Conservation (phyloP, 108 stramenopile species). For the Cyclotella atomus region DNA sequence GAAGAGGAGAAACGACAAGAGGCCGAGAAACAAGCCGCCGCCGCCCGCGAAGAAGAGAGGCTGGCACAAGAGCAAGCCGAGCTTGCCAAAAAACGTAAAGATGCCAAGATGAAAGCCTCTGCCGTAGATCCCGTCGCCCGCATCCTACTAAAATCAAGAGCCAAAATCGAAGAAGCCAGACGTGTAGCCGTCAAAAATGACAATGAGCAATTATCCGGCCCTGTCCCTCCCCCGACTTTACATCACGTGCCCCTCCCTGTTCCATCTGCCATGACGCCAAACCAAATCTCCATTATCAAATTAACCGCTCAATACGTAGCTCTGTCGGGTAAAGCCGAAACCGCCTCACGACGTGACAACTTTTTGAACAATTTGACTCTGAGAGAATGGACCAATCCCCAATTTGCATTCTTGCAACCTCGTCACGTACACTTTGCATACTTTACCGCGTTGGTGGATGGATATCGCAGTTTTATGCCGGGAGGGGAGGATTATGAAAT, state of each 20-base stretch:
- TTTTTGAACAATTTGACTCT: constrained; percentile 81
- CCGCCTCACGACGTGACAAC: constrained; percentile 46
- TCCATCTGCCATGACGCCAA: constrained; percentile 69
- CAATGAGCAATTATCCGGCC: constrained; percentile 12
- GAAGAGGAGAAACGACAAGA: constrained; percentile 62
- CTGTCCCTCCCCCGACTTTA: constrained; percentile 69
- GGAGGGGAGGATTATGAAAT: constrained; percentile 56
- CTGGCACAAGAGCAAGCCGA: constrained; percentile 29
- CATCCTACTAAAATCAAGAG: constrained; percentile 60
- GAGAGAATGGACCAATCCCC: constrained; percentile 89
- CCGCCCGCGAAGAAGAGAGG: constrained; percentile 46
- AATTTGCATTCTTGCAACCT: constrained; percentile 94
- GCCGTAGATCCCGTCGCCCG: constrained; percentile 82
- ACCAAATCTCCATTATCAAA: constrained; percentile 91
- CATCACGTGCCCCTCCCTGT: constrained; percentile 81
- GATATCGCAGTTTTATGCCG: constrained; percentile 84
- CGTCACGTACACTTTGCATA: constrained; percentile 93
- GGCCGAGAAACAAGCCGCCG: constrained; percentile 18
- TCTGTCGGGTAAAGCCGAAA: constrained; percentile 48
- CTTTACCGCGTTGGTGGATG: constrained; percentile 95
- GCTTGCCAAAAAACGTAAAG: constrained; percentile 37
- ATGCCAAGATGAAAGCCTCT: constrained; percentile 63
- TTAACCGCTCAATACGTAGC: constrained; percentile 98
- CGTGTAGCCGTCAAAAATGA: background rate
- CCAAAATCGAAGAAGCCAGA: constrained; percentile 52